Percentiles rank a stretch among this genome's conserved stretches.
Conservation (phyloP, 208 protist species). For the Wallacemonas sp. region DNA sequence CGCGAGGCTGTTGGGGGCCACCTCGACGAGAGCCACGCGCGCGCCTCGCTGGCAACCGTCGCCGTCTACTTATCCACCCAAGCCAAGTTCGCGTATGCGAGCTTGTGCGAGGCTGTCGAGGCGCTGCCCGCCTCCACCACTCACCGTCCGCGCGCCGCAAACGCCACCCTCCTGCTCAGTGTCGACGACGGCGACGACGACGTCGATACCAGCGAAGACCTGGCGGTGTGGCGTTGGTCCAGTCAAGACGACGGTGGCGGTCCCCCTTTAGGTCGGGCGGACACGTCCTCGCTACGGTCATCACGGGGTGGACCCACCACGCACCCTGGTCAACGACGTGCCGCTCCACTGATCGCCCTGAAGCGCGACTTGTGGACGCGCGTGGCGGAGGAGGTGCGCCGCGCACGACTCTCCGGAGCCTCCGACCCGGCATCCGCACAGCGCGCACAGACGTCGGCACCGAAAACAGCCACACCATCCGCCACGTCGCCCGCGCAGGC, state of each 20-base stretch:
- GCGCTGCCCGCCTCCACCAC: not conserved
- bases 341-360: not conserved
- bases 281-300: no score
- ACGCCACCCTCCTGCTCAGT: not conserved
- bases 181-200: not conserved
- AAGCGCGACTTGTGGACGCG: not conserved
- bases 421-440: no score
- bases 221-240: no score
- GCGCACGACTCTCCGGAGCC: not conserved
- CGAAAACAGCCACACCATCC: no score
- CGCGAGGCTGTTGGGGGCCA: no score
- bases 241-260: not conserved
- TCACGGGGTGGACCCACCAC: no score
- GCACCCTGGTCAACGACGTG: no score
- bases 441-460: no score
- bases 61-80: not conserved
- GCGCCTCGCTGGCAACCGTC: not conserved
- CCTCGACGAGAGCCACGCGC: no score
- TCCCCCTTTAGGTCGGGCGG: not conserved
- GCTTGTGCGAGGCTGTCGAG: slow-evolving; percentile 1
- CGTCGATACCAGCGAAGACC: not conserved
- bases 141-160: not conserved
- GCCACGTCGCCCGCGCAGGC: no score
- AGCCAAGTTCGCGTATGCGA: slow-evolving; percentile 5
- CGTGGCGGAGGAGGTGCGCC: not conserved